Base-by-base conservation (phyloP, 2,329 filamentous ascomycete genomes). In the Cadophora gregata region DNA sequence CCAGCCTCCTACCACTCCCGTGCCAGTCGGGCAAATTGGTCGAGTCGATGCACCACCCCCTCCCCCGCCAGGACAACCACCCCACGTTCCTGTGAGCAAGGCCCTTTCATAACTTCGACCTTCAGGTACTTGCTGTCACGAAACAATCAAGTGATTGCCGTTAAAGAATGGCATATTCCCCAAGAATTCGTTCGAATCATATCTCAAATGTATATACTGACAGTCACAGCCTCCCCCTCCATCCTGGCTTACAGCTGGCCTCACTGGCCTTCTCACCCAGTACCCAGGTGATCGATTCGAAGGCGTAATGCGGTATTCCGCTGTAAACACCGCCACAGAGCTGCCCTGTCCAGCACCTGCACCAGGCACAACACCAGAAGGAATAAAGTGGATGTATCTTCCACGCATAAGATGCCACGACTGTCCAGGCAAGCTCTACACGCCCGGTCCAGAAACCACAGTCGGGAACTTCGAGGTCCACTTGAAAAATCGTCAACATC, bases 381-480 rank as follows among this genome's bases (percentile, higher is more conserved):
- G 90, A 69, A 82, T 93, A 68, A 92, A 90, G 74, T 93, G 90
- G 73, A 91, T 92, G 80, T 98, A 91, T 79, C 83, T 97, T 59
- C 96, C 96, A 9, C 86, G 96, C 60, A 97, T 99, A 70, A 86
- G 93, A 66, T 99, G 96, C 78, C 87, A 90, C 56, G 96, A 99
- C 78, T 98, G 96, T 77, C 93, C 93, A 0, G 93, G 93, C 33
- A 98, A 97, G 79, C 83, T 97, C 12, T 99, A 99, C 79, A 97
- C 94, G 0, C 93, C 94, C 0, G 92, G 93, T 0, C 93, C 94
- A 0, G 93, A 90, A 27, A 91, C 86, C 77, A 93, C 93, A 2
- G 92, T 95, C 5, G 90, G 90, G 55, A 97, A 97, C 76, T 99
- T 99, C 70, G 93, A 97, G 79, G 88, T 96, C 1, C 96, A 99